Percentiles rank a stretch among this genome's conserved stretches.
phyloP scores from a whole-genome alignment of 1,284 basidiomycete species.

The Irpex rosettiformis region DNA sequence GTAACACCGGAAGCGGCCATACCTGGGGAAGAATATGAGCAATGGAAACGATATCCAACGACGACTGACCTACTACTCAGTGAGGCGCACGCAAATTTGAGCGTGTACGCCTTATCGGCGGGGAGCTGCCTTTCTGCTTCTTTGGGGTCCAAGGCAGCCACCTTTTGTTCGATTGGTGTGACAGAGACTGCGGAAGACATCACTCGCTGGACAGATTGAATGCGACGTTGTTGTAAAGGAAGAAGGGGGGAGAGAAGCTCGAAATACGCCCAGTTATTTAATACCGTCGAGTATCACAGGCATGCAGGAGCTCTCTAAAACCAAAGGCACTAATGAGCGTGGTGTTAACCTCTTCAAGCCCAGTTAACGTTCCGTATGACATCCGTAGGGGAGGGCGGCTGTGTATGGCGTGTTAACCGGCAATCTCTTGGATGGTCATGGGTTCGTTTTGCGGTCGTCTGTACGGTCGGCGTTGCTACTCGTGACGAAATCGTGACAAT shows the following conservation, averaged over 20 bases:
- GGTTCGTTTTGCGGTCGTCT: background rate
- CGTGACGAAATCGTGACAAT: too few relatives aligned
- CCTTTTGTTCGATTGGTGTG: constrained; percentile 10
- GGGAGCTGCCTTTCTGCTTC: constrained; percentile 11
- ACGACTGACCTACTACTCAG: constrained; percentile 23
- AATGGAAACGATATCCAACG: background rate
- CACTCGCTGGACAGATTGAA: too few relatives aligned
- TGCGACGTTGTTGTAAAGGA: background rate
- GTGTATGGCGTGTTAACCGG: background rate
- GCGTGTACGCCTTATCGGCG: constrained; percentile 21
- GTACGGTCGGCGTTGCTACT: too few relatives aligned
- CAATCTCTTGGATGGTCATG: constrained; percentile 2
- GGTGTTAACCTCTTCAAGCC: background rate
- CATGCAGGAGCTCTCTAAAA: background rate
- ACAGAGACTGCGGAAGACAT: constrained; percentile 11
- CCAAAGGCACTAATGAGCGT: background rate
- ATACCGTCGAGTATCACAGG: background rate
- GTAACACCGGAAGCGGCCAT: constrained; percentile 34
- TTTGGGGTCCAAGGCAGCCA: constrained; percentile 9
- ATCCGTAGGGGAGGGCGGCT: background rate
- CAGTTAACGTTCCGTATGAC: constrained; percentile 1
- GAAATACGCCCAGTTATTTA: too few relatives aligned
- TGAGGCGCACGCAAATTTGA: constrained; percentile 30
- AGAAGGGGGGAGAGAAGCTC: too few relatives aligned
- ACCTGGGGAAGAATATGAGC: constrained; percentile 19